Evolutionary conservation across 768 basidiomycete species (phyloP), one percentile per base, ranked within the genome.

Genomic region (Trametes maxima): DNA sequence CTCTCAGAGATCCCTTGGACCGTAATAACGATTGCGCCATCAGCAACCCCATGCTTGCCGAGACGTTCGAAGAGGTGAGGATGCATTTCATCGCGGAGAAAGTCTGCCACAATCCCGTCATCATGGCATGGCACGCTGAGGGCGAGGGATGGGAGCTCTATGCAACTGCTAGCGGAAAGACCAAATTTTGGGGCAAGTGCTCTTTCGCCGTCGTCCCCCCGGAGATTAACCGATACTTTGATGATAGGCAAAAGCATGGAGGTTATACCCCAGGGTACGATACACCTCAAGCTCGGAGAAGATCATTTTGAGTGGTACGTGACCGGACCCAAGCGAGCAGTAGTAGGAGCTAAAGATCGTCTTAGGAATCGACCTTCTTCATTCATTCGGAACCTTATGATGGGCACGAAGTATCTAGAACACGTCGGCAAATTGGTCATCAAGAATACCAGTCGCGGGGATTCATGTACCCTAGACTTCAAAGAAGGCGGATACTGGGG

Each of bases 321-420:
- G 21, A 53, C 52, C 40, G 21, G 21, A 25, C 33, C 13, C 13
- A 35, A 25, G n/a, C 12, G 7, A 13, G n/a, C 6, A 21, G 21
- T 22, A 14, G 16, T 17, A 7, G 8, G 48, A 21, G 25, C 13
- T 55, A 28, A 42, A 13, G 4, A 36, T 25, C n/a, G 14, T 17
- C 37, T 6, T 67, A 93, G 93, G 92, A 88, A 83, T 48, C 91
- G 89, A 65, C 93, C 93, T 1, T 92, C 91, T 0, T 90, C 90
- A 2, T 95, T 94, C 74, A 86, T 94, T 79, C 79, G 93, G 62
- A 94, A 94, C 74, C 77, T 95, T 59, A 87, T 95, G 85, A 88
- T 92, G 74, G 94, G 94, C 11, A 89, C 90, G 24, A 94, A 94
- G 69, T 95, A 95, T 70, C 80, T 95, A 25, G 93, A 94, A 70